phyloP scores from a whole-genome alignment of 345 rosid genomes.

The Salix purpurea region DNA sequence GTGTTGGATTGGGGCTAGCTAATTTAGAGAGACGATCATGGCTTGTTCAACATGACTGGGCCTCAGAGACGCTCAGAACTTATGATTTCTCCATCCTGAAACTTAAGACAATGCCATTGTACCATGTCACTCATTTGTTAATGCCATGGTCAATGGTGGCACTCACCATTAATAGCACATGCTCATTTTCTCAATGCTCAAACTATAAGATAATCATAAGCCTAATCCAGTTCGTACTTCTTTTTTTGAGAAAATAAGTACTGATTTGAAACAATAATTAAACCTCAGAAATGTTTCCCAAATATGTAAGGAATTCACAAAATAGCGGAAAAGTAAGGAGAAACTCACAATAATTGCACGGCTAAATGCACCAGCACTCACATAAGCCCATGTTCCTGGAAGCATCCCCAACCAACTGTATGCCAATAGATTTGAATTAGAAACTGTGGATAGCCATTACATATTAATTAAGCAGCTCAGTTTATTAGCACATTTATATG shows the following conservation, averaged over 20 bases:
- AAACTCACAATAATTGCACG: slow-evolving; percentile 85
- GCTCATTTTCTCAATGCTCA: not conserved
- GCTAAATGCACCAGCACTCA: slow-evolving; percentile 92
- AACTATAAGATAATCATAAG: not conserved
- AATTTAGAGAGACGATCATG: not conserved
- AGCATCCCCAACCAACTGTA: slow-evolving; percentile 99
- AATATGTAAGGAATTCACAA: not conserved
- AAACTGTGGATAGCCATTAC: not conserved
- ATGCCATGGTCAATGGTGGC: not conserved
- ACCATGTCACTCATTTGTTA: not conserved
- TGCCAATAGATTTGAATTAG: slow-evolving; percentile 18
- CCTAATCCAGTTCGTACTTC: not conserved
- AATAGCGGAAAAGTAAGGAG: not conserved
- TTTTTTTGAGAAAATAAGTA: not conserved
- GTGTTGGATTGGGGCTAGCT: not conserved
- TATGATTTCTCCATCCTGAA: not conserved
- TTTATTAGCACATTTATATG: not conserved
- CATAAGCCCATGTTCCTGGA: slow-evolving; percentile 99
- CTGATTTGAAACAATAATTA: not conserved
- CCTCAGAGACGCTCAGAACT: not conserved
- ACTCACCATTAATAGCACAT: not conserved
- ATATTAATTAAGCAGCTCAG: not conserved
- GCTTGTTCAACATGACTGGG: not conserved
- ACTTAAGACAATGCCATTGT: not conserved
- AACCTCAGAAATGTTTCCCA: not conserved